Percentiles rank a stretch among this genome's conserved stretches.
Evolutionary conservation across 2,329 filamentous ascomycete genomes (phyloP).

Genomic region (Myriosclerotinia curreyana): DNA sequence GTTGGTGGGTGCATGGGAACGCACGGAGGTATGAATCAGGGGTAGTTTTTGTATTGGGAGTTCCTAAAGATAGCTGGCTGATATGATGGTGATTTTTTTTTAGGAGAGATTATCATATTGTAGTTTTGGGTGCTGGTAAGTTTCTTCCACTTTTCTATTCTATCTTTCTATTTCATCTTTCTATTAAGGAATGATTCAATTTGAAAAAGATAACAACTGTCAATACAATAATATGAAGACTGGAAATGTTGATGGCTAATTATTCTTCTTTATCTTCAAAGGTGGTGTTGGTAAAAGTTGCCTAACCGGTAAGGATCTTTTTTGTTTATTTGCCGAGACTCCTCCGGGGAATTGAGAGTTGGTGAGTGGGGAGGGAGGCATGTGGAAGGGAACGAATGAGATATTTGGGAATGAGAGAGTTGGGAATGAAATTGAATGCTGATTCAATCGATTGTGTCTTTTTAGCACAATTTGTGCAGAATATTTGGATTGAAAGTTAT

Average conservation of each 20-base stretch:
- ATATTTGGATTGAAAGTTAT: slow-evolving; percentile 71
- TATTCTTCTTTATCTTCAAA: slow-evolving; percentile 40
- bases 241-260: slow-evolving; percentile 26
- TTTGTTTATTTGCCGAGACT: slow-evolving; percentile 13
- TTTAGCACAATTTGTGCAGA: slow-evolving; percentile 70
- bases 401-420: not conserved
- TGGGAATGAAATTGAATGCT: not conserved
- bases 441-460: slow-evolving; percentile 16
- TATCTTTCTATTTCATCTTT: slow-evolving; percentile 4
- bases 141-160: slow-evolving; percentile 9
- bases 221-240: no score
- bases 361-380: not conserved
- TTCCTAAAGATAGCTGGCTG: slow-evolving; percentile 11
- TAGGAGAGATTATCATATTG: slow-evolving; percentile 64
- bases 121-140: slow-evolving; percentile 60
- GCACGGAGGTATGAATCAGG: slow-evolving; percentile 22
- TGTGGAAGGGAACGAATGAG: not conserved
- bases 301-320: slow-evolving; percentile 58
- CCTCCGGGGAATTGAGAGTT: slow-evolving; percentile 9
- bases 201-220: no score
- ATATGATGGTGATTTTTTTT: slow-evolving; percentile 8
- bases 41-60: slow-evolving; percentile 12
- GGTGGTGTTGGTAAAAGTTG: slow-evolving; percentile 74
- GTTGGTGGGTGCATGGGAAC: slow-evolving; percentile 15
- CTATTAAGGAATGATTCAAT: not conserved